These are phyloP conservation scores for Ormosia semicastrata DNA, from an alignment of 306 rosid genomes.

Conservation along the genomic window DNA sequence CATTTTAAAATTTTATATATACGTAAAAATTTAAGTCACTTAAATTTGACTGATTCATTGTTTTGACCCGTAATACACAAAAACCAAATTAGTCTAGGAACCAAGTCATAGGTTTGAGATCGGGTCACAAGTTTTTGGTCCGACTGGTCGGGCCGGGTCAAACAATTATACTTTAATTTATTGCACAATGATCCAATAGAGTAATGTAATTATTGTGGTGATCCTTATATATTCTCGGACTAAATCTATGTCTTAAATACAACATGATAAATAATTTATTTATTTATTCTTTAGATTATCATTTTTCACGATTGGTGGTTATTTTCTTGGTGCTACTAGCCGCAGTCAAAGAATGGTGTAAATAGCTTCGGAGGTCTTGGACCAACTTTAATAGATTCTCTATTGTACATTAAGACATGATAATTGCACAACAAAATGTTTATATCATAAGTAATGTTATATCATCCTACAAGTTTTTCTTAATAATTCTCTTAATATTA, in stretches of 20 bases:
- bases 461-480: too few species aligned
- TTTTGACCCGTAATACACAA: too few species aligned
- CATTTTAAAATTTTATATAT: too few species aligned
- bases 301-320: conserved; percentile 27
- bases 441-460: too few species aligned
- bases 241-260: not conserved
- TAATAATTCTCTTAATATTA: too few species aligned
- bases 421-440: too few species aligned
- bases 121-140: too few species aligned
- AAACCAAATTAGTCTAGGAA: too few species aligned
- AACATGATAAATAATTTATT: not conserved
- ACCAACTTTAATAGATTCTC: conserved; percentile 94
- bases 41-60: too few species aligned
- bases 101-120: too few species aligned
- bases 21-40: too few species aligned
- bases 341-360: conserved; percentile 86
- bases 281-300: not conserved
- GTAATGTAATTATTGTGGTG: conserved; percentile 2
- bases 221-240: not conserved
- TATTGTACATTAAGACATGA: conserved; percentile 54
- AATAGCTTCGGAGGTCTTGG: conserved; percentile 99
- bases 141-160: too few species aligned
- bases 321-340: conserved; percentile 55
- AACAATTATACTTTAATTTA: not conserved
- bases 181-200: conserved; percentile 4